Evolutionary conservation across 2,329 filamentous ascomycete genomes (phyloP), one percentile per base, ranked within the genome.

Genomic region (Calonectria pauciramosa): DNA sequence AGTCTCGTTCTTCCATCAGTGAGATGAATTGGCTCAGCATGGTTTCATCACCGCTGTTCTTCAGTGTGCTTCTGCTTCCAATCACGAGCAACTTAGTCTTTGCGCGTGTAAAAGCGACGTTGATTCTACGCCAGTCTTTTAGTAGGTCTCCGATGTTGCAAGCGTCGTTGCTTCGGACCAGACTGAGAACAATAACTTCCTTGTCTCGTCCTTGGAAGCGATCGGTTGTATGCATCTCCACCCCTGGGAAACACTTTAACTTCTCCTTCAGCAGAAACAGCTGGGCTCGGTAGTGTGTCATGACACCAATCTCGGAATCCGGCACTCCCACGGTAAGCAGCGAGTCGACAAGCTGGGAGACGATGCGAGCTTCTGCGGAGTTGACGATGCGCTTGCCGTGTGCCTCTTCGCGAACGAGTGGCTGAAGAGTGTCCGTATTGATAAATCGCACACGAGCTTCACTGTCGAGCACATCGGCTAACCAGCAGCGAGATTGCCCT

Each of bases 131-230:
- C 94, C 96, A 97, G 84, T 99, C 97, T 75, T 94, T 94, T 34
- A 99, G 88, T 59, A 99, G 85, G 70, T 99, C 97, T 23, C 97
- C 97, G n/a, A 99, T 96, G 65, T 90, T 92, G 76, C 93, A 92
- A 1, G 91, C 90, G 28, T 96, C 93, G 80, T 99, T 99, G 83
- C 93, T 96, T 36, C 97, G 91, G 18, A 99, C 97, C 36, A 98
- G 93, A 70, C 92, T 95, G 11, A 99, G 90, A 18, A 99, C 91
- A 0, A 99, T 91, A 3, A 98, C 93, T 82, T 98, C 96, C 83
- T 99, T 99, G 86, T 99, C 97, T 13, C 97, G 92, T 9, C 97
- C 97, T 84, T 99, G 97, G 85, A 98, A 99, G 56, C 96, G 95
- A 85, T 99, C 97, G 4, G 97, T 96, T 0, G 97, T 99, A 85